Percentiles rank a stretch among this genome's conserved stretches.
phyloP scores from a whole-genome alignment of 2,329 filamentous ascomycete genomes.

The Ophiosphaerella narmari region DNA sequence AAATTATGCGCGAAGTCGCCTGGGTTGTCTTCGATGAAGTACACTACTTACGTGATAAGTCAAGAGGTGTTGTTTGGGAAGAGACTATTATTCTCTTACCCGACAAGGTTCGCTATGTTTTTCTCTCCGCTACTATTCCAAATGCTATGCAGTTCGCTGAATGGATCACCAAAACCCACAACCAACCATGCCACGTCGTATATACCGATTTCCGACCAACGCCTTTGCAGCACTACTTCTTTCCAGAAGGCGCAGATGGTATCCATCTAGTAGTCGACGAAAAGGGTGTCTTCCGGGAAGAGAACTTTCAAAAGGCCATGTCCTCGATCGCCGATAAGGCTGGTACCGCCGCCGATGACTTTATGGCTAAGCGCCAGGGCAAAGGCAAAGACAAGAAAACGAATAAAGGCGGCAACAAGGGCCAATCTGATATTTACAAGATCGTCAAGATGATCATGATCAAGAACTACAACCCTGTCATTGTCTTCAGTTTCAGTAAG shows the following conservation, averaged over 20 bases:
- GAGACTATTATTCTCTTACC: slow-evolving; percentile 97
- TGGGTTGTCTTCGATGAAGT: slow-evolving; percentile 99
- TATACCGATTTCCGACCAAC: slow-evolving; percentile 99
- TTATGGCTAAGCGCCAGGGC: slow-evolving; percentile 78
- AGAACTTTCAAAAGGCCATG: slow-evolving; percentile 98
- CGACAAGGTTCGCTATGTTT: slow-evolving; percentile 98
- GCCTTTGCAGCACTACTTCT: slow-evolving; percentile 96
- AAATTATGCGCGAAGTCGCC: slow-evolving; percentile 98
- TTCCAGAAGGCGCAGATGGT: slow-evolving; percentile 87
- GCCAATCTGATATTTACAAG: slow-evolving; percentile 85
- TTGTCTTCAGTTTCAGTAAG: slow-evolving; percentile 99
- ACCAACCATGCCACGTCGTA: slow-evolving; percentile 96
- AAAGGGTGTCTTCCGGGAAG: slow-evolving; percentile 92
- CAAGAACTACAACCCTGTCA: slow-evolving; percentile 96
- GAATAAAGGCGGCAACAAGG: slow-evolving; percentile 76
- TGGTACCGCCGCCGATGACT: slow-evolving; percentile 80
- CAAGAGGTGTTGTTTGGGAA: slow-evolving; percentile 96
- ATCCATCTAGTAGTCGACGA: slow-evolving; percentile 96
- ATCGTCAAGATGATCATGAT: slow-evolving; percentile 99
- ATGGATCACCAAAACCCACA: slow-evolving; percentile 98
- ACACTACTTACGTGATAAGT: slow-evolving; percentile 95
- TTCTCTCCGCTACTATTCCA: slow-evolving; percentile 95
- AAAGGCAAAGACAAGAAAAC: slow-evolving; percentile 90
- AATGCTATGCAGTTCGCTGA: slow-evolving; percentile 99
- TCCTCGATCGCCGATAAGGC: slow-evolving; percentile 83